phyloP scores from a whole-genome alignment of 2,329 filamentous ascomycete species.

The Pseudocercospora vitis region DNA sequence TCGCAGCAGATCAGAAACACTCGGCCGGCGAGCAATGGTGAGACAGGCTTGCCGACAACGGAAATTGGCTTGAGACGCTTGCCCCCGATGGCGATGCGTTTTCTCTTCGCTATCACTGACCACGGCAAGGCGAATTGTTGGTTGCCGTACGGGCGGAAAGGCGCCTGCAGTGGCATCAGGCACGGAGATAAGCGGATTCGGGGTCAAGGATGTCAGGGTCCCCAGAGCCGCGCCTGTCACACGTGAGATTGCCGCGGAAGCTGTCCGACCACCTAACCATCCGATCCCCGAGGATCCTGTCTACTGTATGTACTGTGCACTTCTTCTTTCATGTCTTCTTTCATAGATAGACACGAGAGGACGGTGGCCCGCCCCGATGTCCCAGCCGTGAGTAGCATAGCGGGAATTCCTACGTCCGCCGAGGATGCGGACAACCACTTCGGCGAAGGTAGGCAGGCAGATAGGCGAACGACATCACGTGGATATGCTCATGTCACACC shows the following conservation, averaged over 20 bases:
- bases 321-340: slow-evolving; percentile 9
- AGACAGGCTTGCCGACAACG: no score
- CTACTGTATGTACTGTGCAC: no score
- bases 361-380: background rate
- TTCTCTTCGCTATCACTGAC: no score
- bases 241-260: no score
- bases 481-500: background rate
- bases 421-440: background rate
- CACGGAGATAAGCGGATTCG: background rate
- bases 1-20: no score
- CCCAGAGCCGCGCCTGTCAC: no score
- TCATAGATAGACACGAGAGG: background rate
- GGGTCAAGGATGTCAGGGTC: no score
- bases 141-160: background rate
- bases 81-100: no score
- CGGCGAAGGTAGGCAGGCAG: slow-evolving; percentile 7
- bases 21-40: no score
- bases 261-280: no score
- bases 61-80: no score
- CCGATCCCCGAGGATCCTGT: no score
- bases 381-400: background rate
- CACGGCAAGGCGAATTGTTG: background rate
- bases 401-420: background rate
- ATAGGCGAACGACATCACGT: background rate
- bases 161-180: background rate